Percentiles rank a stretch among this genome's conserved stretches.
Evolutionary conservation across 768 basidiomycete genomes (phyloP).

Genomic region (Tylopilus sp.): DNA sequence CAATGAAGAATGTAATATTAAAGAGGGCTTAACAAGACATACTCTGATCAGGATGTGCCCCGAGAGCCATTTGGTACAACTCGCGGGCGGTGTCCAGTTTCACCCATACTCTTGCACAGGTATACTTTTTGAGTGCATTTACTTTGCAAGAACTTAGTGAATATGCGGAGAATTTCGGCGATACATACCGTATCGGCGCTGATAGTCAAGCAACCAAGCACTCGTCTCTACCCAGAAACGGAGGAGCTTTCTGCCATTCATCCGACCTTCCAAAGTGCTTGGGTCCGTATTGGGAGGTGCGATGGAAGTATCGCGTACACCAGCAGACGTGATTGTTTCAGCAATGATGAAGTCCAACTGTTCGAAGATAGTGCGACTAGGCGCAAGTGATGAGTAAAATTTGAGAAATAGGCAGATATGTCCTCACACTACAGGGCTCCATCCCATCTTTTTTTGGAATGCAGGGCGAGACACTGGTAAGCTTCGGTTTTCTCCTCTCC

Average conservation of each 20-base stretch:
- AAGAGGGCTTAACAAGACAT: conserved; percentile 17
- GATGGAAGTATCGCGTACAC: conserved; percentile 43
- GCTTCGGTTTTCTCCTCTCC: conserved; percentile 62
- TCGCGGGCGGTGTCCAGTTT: conserved; percentile 60
- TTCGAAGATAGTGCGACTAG: conserved; percentile 41
- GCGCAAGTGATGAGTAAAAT: conserved; percentile 8
- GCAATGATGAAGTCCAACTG: conserved; percentile 36
- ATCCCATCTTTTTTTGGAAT: conserved; percentile 66
- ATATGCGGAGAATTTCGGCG: conserved; percentile 5
- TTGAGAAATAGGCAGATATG: background rate
- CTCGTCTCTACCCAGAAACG: conserved; percentile 78
- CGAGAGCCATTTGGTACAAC: conserved; percentile 68
- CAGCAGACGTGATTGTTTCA: conserved; percentile 14
- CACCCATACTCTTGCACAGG: conserved; percentile 42
- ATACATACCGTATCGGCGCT: conserved; percentile 41
- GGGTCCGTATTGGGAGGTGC: conserved; percentile 55
- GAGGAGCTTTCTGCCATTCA: conserved; percentile 58
- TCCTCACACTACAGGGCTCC: conserved; percentile 57
- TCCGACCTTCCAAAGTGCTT: conserved; percentile 41
- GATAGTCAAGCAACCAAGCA: conserved; percentile 63
- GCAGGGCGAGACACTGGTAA: conserved; percentile 50
- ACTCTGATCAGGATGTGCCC: conserved; percentile 80
- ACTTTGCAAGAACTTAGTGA: conserved; percentile 33
- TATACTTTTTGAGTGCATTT: conserved; percentile 42
- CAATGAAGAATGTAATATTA: conserved; percentile 4